Conservation (phyloP, 2,329 filamentous ascomycete species). For the Karstenula rhodostoma region DNA sequence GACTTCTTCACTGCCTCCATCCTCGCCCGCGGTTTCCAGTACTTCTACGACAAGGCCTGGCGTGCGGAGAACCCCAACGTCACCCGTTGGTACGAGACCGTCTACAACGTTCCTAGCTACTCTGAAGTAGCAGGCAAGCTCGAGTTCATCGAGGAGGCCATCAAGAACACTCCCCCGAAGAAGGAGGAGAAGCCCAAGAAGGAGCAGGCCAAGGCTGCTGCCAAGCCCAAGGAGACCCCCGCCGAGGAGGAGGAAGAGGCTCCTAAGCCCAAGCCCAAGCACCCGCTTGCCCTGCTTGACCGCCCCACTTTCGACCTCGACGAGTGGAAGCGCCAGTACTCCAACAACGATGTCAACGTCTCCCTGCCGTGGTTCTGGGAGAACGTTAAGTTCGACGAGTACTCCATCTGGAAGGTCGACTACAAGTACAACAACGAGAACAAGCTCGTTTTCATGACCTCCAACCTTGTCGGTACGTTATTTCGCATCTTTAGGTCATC, state of each 20-base stretch:
- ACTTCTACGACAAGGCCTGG: conserved; percentile 92
- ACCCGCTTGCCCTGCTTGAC: conserved; percentile 86
- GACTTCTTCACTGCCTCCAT: conserved; percentile 86
- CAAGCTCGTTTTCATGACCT: conserved; percentile 97
- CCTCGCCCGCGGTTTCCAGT: conserved; percentile 88
- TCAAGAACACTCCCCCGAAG: conserved; percentile 78
- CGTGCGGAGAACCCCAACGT: conserved; percentile 83
- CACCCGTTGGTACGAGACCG: conserved; percentile 92
- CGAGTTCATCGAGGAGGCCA: conserved; percentile 80
- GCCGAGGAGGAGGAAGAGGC: conserved; percentile 69
- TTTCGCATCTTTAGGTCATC: background rate
- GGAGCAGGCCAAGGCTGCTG: conserved; percentile 66
- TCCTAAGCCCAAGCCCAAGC: conserved; percentile 88
- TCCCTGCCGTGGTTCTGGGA: conserved; percentile 99
- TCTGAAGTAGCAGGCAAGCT: conserved; percentile 78
- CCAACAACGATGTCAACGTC: conserved; percentile 83
- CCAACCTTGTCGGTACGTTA: conserved; percentile 84
- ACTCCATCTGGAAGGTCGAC: conserved; percentile 91
- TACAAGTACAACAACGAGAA: conserved; percentile 99
- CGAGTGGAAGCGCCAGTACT: conserved; percentile 99
- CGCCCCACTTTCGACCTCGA: conserved; percentile 84
- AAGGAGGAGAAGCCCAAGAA: conserved; percentile 71
- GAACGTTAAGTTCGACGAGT: conserved; percentile 91
- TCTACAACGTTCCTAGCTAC: conserved; percentile 93
- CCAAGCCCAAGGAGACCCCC: conserved; percentile 62